Conservation (phyloP, 2,329 filamentous ascomycete genomes). For the Aquanectria penicillioides region DNA sequence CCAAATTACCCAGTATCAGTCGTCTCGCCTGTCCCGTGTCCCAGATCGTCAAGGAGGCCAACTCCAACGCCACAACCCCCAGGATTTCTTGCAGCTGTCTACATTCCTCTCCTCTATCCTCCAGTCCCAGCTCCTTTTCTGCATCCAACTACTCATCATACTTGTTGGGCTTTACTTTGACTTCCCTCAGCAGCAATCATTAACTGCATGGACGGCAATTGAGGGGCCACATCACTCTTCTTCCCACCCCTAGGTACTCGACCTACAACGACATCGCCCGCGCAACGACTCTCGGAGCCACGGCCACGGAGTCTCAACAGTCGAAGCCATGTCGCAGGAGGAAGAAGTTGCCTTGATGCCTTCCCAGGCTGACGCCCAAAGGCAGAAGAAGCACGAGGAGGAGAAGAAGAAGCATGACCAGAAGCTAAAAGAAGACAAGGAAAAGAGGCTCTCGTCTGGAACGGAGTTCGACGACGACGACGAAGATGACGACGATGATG, state of each 20-base stretch:
- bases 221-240: constrained; percentile 34
- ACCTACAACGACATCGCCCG: constrained; percentile 20
- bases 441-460: constrained; percentile 43
- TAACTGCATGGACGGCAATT: constrained; percentile 34
- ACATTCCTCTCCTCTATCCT: constrained; percentile 37
- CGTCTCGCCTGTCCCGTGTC: constrained; percentile 19
- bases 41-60: constrained; percentile 33
- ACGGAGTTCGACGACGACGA: constrained; percentile 46
- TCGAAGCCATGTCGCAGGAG: constrained; percentile 47
- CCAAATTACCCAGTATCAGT: constrained; percentile 10
- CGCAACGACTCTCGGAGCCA: constrained; percentile 16
- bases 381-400: constrained; percentile 23
- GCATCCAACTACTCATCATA: constrained; percentile 25
- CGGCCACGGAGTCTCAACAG: constrained; percentile 8
- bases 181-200: constrained; percentile 17
- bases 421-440: constrained; percentile 32
- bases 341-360: constrained; percentile 42
- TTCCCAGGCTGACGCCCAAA: constrained; percentile 22
- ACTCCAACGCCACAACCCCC: constrained; percentile 36
- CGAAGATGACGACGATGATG: too few species aligned
- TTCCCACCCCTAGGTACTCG: constrained; percentile 23
- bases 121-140: constrained; percentile 29
- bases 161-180: constrained; percentile 18
- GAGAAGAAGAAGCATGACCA: constrained; percentile 23
- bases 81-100: constrained; percentile 37